Conservation (phyloP, 2,329 filamentous ascomycete genomes). For the Macrophomina phaseolina region DNA sequence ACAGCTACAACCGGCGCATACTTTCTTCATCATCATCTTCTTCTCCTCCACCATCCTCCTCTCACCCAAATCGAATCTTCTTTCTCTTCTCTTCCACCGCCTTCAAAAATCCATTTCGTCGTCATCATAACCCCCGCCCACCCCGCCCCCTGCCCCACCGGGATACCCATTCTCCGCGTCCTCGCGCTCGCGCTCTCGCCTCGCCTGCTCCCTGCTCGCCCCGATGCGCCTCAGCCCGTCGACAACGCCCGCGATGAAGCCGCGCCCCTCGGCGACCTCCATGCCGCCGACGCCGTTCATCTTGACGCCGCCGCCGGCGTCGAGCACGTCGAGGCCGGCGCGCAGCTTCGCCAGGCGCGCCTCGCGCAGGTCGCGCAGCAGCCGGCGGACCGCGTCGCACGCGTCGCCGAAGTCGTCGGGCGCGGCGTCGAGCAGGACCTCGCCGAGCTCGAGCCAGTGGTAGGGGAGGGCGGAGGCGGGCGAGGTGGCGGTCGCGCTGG, state of each 20-base stretch:
- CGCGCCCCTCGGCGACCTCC: constrained; percentile 87
- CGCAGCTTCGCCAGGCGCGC: constrained; percentile 89
- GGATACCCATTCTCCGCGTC: constrained; percentile 62
- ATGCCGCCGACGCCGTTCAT: constrained; percentile 86
- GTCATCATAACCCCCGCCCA: constrained; percentile 50
- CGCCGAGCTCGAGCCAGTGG: constrained; percentile 92
- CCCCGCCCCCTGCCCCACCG: constrained; percentile 46
- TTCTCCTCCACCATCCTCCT: too few species aligned
- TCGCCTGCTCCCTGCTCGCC: constrained; percentile 76
- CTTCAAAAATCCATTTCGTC: constrained; percentile 61
- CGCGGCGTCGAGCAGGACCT: constrained; percentile 84
- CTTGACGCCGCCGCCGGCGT: constrained; percentile 73
- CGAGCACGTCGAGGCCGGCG: constrained; percentile 72
- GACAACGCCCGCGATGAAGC: constrained; percentile 83
- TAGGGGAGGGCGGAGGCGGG: constrained; percentile 79
- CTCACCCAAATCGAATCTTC: too few species aligned
- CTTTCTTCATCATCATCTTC: too few species aligned
- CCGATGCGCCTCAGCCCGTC: constrained; percentile 85
- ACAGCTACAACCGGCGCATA: too few species aligned
- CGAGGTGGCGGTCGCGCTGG: constrained; percentile 72
- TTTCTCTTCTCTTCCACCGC: too few species aligned
- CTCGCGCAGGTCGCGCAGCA: constrained; percentile 83
- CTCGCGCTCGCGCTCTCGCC: constrained; percentile 78
- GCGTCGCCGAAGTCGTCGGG: constrained; percentile 78
- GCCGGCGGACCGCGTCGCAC: constrained; percentile 69